Conservation (phyloP, 148 eudicot species). For the Nepenthes mirabilis region DNA sequence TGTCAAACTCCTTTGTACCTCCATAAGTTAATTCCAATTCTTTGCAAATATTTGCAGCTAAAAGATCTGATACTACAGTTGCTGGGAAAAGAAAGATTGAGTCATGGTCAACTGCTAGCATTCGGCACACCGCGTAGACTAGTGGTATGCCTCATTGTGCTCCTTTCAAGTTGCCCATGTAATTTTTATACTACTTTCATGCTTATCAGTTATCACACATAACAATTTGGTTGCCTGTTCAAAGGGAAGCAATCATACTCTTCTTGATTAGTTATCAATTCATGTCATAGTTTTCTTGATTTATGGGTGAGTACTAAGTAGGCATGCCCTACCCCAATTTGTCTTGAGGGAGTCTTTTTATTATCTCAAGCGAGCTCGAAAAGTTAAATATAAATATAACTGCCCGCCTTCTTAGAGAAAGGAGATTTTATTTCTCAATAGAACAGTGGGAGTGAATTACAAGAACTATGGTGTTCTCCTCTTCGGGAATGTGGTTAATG, state of each 20-base stretch:
- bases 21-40: neutral
- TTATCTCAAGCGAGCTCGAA: too few relatives aligned
- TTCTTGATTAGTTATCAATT: too few relatives aligned
- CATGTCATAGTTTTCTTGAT: too few relatives aligned
- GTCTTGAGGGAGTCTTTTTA: too few relatives aligned
- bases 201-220: neutral
- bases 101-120: constrained; percentile 61
- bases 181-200: neutral
- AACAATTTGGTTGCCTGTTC: neutral
- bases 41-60: constrained; percentile 35
- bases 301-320: too few relatives aligned
- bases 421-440: too few relatives aligned
- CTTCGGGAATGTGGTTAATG: too few relatives aligned
- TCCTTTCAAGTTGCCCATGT: neutral
- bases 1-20: neutral
- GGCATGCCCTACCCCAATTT: neutral
- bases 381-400: too few relatives aligned
- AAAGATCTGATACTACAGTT: constrained; percentile 54
- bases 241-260: too few relatives aligned
- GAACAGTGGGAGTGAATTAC: too few relatives aligned
- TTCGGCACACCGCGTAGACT: constrained; percentile 93
- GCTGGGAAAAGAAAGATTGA: constrained; percentile 69
- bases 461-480: too few relatives aligned
- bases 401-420: too few relatives aligned
- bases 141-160: constrained; percentile 44